Evolutionary conservation across 495 filamentous ascomycete species (phyloP), one percentile per base, ranked within the genome.

Genomic region (Echria macrotheca): DNA sequence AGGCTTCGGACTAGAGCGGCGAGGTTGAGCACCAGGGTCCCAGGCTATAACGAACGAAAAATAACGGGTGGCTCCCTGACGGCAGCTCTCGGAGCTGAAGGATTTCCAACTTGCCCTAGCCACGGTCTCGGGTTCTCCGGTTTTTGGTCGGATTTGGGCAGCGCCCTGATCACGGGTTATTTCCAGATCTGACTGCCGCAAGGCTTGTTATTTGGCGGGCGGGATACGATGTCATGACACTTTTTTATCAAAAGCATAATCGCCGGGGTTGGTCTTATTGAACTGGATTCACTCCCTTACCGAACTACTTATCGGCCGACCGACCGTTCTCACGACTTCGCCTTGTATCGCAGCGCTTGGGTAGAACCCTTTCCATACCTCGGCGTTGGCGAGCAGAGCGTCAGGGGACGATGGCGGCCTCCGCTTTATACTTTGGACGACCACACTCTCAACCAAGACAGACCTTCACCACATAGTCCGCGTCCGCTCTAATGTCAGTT

Each of bases 1-100:
- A 71, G 52, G 68, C 76, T 26, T 73, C 81, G 49, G 85, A 90
- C 71, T 86, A 94, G 69, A 79, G 72, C 45, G 32, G 31, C 45
- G 63, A 62, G n/a, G 60, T 50, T 4, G 50, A 53, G 21, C 36
- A 44, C 3, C 40, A 41, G 25, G 53, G 35, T 45, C 38, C 55
- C 19, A 56, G 57, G 54, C 54, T 64, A 58, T 70, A 65, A 59
- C 39, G 53, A 40, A 50, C 56, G n/a, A n/a, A n/a, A n/a, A n/a
- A n/a, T n/a, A n/a, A n/a, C n/a, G n/a, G n/a, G n/a, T n/a, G n/a
- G n/a, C n/a, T n/a, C n/a, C n/a, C n/a, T n/a, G n/a, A n/a, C n/a
- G n/a, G n/a, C n/a, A n/a, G n/a, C n/a, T n/a, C n/a, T n/a, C n/a
- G n/a, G n/a, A n/a, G n/a, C n/a, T n/a, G 48, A 56, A 19, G 52